These are phyloP conservation scores for Pleurozium schreberi DNA, from an alignment of 225 moss, liverwort and hornwort species.

Conservation along the genomic window DNA sequence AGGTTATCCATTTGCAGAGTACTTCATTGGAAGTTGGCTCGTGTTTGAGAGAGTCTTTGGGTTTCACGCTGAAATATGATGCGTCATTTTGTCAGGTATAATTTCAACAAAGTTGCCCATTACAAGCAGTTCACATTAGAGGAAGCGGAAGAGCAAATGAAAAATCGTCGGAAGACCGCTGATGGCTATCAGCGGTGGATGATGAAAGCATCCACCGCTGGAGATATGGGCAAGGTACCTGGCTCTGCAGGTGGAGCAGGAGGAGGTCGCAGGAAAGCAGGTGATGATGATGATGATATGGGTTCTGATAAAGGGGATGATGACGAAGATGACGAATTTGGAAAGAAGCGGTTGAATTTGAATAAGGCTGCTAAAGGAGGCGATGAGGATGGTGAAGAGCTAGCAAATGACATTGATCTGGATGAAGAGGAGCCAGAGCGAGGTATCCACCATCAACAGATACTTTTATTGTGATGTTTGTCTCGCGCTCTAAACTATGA, in stretches of 20 bases:
- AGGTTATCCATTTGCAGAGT: background rate
- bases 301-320: conserved; percentile 83
- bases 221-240: conserved; percentile 52
- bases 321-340: conserved; percentile 89
- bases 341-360: conserved; percentile 72
- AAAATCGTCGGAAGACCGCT: conserved; percentile 96
- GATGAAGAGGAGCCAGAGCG: conserved; percentile 98
- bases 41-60: background rate
- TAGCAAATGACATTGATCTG: conserved; percentile 72
- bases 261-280: conserved; percentile 45
- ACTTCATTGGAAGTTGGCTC: background rate
- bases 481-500: background rate
- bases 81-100: conserved; percentile 53
- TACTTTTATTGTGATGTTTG: background rate
- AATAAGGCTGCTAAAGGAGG: conserved; percentile 76
- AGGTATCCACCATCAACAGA: conserved; percentile 26
- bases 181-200: conserved; percentile 99
- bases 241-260: conserved; percentile 37
- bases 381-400: conserved; percentile 97
- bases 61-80: background rate
- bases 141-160: conserved; percentile 99
- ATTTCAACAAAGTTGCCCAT: conserved; percentile 97
- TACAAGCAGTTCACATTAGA: conserved; percentile 96
- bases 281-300: conserved; percentile 41
- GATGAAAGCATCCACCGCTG: conserved; percentile 93